A percentile compares a stretch with the other conserved stretches of the same genome.
Evolutionary conservation across 1,139 yeast species (phyloP).

Genomic region (Eremothecium cymbalariae): DNA sequence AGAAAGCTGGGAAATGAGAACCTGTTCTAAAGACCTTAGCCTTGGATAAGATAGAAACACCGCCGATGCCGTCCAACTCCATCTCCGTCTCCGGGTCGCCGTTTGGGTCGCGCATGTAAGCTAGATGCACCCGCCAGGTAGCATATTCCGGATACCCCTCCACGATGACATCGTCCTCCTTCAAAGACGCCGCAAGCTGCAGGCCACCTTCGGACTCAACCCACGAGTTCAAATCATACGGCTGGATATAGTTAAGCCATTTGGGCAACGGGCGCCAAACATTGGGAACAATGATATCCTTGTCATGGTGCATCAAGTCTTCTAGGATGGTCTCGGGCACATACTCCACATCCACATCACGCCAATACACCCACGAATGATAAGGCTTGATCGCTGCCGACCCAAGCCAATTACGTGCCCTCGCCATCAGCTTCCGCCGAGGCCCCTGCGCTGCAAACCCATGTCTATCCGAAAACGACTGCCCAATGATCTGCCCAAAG

Average conservation of each 20-base stretch:
- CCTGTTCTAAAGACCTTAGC: conserved; percentile 77
- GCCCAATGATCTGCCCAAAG: conserved; percentile 64
- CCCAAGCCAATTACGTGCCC: conserved; percentile 64
- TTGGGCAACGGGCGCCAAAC: conserved; percentile 91
- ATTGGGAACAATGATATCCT: conserved; percentile 69
- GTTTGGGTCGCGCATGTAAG: conserved; percentile 75
- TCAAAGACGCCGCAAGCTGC: conserved; percentile 65
- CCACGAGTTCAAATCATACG: conserved; percentile 88
- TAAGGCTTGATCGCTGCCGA: conserved; percentile 57
- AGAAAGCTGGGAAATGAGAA: conserved; percentile 82
- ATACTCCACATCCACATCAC: conserved; percentile 64
- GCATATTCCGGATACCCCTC: conserved; percentile 91
- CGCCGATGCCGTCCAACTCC: conserved; percentile 88
- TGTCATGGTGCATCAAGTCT: conserved; percentile 57
- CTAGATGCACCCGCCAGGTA: conserved; percentile 88
- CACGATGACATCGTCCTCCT: conserved; percentile 83
- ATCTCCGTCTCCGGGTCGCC: conserved; percentile 82
- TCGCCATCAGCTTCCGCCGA: conserved; percentile 62
- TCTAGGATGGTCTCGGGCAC: conserved; percentile 54
- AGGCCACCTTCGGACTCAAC: conserved; percentile 79
- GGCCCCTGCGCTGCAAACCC: conserved; percentile 73
- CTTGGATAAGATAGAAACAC: conserved; percentile 74
- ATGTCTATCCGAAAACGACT: conserved; percentile 55
- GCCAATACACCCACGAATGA: conserved; percentile 75
- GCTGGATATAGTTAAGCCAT: conserved; percentile 84